Conservation (phyloP, 108 stramenopile species). For the Skeletonema menzelii region DNA sequence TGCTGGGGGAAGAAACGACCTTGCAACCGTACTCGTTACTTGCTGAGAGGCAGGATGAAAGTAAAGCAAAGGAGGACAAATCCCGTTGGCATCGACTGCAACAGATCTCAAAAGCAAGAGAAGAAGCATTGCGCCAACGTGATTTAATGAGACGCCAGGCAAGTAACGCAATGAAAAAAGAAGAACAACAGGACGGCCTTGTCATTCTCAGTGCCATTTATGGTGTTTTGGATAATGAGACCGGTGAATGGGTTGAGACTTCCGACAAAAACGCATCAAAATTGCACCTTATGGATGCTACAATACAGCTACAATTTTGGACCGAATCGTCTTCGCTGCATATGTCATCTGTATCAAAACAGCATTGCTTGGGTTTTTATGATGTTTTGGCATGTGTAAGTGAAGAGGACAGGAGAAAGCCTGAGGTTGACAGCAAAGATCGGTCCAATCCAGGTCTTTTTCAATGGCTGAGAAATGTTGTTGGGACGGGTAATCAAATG, state of each 20-base stretch:
- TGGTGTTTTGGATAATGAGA: constrained; percentile 31
- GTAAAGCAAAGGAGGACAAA: not conserved
- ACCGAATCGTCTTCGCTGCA: constrained; percentile 47
- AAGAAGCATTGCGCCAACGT: constrained; percentile 27
- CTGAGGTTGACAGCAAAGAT: not conserved
- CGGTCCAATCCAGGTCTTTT: not conserved
- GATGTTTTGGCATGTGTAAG: constrained; percentile 40
- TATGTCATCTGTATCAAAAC: constrained; percentile 63
- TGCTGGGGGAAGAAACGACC: constrained; percentile 16
- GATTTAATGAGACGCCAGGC: constrained; percentile 38
- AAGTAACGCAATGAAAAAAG: constrained; percentile 12
- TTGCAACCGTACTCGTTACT: not conserved
- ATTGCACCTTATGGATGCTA: constrained; percentile 55
- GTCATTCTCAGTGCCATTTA: constrained; percentile 46
- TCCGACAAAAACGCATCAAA: not conserved
- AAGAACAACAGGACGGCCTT: constrained; percentile 36
- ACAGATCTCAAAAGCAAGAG: constrained; percentile 8
- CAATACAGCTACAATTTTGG: constrained; percentile 82
- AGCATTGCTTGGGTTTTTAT: constrained; percentile 79
- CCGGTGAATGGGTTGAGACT: constrained; percentile 8
- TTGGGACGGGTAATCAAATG: not conserved
- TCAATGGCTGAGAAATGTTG: not conserved
- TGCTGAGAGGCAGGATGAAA: not conserved
- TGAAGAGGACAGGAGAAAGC: constrained; percentile 16
- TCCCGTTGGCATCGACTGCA: constrained; percentile 4